Conservation (phyloP, 2,329 filamentous ascomycete species). For the Plectosphaerella plurivora region DNA sequence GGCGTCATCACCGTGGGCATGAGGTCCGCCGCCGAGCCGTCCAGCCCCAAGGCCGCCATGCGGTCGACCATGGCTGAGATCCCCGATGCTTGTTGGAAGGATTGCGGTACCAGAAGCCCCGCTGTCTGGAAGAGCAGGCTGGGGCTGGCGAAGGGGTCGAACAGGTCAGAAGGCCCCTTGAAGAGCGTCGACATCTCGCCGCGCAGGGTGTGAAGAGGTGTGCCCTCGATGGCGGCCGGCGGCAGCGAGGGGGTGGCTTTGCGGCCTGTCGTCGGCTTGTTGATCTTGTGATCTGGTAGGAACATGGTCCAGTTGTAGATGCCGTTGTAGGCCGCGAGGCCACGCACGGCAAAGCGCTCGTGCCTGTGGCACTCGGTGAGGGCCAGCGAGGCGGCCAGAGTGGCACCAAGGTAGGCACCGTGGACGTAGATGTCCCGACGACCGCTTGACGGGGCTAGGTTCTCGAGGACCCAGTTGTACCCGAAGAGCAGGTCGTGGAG, state of each 20-base stretch:
- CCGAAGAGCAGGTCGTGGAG: constrained; percentile 52
- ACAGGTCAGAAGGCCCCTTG: constrained; percentile 39
- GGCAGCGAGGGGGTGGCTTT: constrained; percentile 10
- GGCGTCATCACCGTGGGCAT: constrained; percentile 14
- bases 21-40: constrained; percentile 7
- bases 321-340: constrained; percentile 53
- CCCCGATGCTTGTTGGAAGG: constrained; percentile 30
- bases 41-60: constrained; percentile 12
- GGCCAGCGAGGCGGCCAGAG: constrained; percentile 51
- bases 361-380: constrained; percentile 49
- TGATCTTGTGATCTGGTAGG: constrained; percentile 46
- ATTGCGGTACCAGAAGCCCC: constrained; percentile 38
- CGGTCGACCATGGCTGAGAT: constrained; percentile 12
- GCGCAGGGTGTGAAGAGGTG: constrained; percentile 31
- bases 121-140: constrained; percentile 54
- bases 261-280: constrained; percentile 18
- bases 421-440: constrained; percentile 43
- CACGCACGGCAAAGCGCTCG: constrained; percentile 41
- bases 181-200: constrained; percentile 40
- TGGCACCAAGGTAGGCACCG: constrained; percentile 54
- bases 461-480: constrained; percentile 46
- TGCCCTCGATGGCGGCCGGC: constrained; percentile 19
- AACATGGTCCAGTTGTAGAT: constrained; percentile 63
- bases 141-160: constrained; percentile 57
- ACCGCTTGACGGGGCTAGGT: constrained; percentile 31